Evolutionary conservation across 148 eudicot species (phyloP).

Genomic region (Rhododendron griersonianum): DNA sequence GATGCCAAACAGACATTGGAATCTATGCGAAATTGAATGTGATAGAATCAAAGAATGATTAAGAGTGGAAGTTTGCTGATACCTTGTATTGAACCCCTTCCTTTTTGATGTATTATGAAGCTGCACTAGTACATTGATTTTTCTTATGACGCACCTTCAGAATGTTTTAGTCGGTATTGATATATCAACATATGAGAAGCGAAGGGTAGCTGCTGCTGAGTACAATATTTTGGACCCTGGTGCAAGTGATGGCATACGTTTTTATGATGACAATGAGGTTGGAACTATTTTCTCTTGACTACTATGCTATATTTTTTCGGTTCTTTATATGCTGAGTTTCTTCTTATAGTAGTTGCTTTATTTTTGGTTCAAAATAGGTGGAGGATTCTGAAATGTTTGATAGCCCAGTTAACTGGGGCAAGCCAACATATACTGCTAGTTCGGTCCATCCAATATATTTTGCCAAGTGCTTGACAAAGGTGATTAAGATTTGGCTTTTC

Average conservation of each 20-base stretch:
- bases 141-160: constrained; percentile 20
- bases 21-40: not conserved
- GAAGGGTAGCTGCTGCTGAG: constrained; percentile 27
- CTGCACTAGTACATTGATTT: not conserved
- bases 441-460: constrained; percentile 45
- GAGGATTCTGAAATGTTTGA: constrained; percentile 28
- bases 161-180: constrained; percentile 48
- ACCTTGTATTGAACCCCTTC: not conserved
- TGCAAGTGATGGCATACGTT: constrained; percentile 15
- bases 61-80: not conserved
- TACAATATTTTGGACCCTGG: constrained; percentile 19
- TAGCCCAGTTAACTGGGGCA: constrained; percentile 28
- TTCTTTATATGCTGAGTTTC: not conserved
- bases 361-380: constrained; percentile 19
- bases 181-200: constrained; percentile 24
- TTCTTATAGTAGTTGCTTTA: not conserved
- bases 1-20: not conserved
- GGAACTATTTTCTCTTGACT: not conserved
- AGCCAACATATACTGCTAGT: constrained; percentile 22
- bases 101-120: not conserved
- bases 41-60: not conserved
- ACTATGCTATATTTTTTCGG: not conserved
- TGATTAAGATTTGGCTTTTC: constrained; percentile 10
- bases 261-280: constrained; percentile 35
- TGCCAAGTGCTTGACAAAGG: constrained; percentile 53